Evolutionary conservation across 768 basidiomycete species (phyloP).

Genomic region (Pleurotus djamor): DNA sequence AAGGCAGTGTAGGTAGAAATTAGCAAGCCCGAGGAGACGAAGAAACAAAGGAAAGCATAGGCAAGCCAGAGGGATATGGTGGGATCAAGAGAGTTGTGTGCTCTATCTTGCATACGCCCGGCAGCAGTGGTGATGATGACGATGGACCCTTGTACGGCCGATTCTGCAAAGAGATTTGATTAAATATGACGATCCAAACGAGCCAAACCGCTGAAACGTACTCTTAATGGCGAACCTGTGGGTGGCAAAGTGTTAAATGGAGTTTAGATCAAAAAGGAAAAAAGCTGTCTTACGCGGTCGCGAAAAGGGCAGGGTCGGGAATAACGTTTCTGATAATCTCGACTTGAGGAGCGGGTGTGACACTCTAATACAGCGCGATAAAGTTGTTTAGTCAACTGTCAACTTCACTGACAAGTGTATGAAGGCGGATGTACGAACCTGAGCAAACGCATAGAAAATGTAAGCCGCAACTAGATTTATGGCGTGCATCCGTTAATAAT

Average conservation of each 20-base stretch:
- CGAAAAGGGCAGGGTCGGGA: constrained; percentile 37
- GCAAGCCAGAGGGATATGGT: constrained; percentile 36
- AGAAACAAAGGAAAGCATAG: constrained; percentile 34
- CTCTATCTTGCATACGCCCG: constrained; percentile 35
- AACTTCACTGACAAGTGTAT: background rate
- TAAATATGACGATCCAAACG: background rate
- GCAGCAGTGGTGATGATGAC: constrained; percentile 41
- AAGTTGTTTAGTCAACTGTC: background rate
- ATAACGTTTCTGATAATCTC: constrained; percentile 38
- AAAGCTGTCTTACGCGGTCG: constrained; percentile 27
- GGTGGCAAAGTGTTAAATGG: background rate
- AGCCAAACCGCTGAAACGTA: constrained; percentile 10
- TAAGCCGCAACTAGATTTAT: constrained; percentile 31
- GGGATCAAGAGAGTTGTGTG: constrained; percentile 30
- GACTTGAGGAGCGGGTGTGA: constrained; percentile 33
- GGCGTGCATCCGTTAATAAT: background rate
- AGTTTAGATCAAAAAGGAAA: background rate
- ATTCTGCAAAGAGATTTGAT: constrained; percentile 22
- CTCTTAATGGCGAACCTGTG: constrained; percentile 38
- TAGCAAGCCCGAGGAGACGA: constrained; percentile 28
- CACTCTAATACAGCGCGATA: constrained; percentile 12
- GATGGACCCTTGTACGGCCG: constrained; percentile 37
- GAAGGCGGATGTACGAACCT: constrained; percentile 17
- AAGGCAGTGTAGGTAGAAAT: constrained; percentile 16
- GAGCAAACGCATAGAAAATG: constrained; percentile 38